Conservation (phyloP, 345 rosid species). For the Carallia brachiata region DNA sequence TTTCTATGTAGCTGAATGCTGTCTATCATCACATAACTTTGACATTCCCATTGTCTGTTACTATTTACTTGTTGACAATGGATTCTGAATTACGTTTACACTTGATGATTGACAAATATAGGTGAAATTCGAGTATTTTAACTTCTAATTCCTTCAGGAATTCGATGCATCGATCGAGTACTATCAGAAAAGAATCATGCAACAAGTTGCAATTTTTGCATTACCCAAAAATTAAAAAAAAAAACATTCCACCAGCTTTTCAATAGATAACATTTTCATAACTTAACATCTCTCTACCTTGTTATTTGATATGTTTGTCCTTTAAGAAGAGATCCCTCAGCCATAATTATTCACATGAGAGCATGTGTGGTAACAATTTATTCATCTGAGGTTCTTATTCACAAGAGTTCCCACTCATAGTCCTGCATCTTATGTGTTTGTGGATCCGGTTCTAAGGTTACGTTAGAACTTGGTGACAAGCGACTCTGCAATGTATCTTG, state of each 20-base stretch:
- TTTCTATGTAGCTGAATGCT: too few species aligned
- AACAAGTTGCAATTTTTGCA: background rate
- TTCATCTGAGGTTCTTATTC: slow-evolving; percentile 20
- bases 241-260: too few species aligned
- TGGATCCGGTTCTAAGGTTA: slow-evolving; percentile 16
- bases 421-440: slow-evolving; percentile 26
- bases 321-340: background rate
- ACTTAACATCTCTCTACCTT: background rate
- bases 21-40: too few species aligned
- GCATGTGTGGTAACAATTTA: background rate
- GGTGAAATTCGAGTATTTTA: too few species aligned
- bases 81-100: too few species aligned
- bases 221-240: background rate
- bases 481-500: slow-evolving; percentile 25
- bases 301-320: background rate
- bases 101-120: too few species aligned
- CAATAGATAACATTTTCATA: background rate
- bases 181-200: slow-evolving; percentile 57
- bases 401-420: slow-evolving; percentile 70
- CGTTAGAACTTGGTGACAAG: slow-evolving; percentile 15
- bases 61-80: too few species aligned
- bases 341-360: slow-evolving; percentile 8
- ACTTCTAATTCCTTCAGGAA: slow-evolving; percentile 47
- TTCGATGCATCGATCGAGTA: slow-evolving; percentile 75
- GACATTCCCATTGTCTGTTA: too few species aligned